Evolutionary conservation across 768 basidiomycete species (phyloP), one percentile per base, ranked within the genome.

Genomic region (Scleroderma citrinum): DNA sequence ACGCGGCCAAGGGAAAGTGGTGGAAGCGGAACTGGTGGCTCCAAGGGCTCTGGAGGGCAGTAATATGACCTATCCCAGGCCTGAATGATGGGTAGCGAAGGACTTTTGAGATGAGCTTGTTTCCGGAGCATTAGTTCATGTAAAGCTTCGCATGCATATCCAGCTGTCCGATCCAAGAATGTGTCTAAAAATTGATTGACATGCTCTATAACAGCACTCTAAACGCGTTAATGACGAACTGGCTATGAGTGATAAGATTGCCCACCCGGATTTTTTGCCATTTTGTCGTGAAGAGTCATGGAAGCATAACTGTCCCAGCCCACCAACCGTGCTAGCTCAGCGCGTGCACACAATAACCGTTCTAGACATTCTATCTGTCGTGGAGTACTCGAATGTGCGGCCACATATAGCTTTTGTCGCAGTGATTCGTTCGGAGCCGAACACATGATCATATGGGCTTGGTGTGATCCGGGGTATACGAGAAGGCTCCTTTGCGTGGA

Each of bases 11-110:
- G 77, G 2, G 92, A 92, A 53, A 92, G 76, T 24, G 82, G 76
- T 24, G 83, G 81, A 52, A 91, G 70, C 52, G 87, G 68, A 65
- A 87, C 71, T 48, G 87, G 81, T 23, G 91, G 86, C 12, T 83
- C 78, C 24, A 84, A 83, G 11, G 82, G 80, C 65, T 88, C 83
- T 4, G 83, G 83, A 1, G 87, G 85, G 49, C 90, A 87, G 66
- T 92, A 97, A 63, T 85, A 95, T 56, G 97, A 94, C 56, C 93
- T 78, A 68, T 98, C 96, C 96, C 96, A 99, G n/a, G 92, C 85
- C 55, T 95, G 80, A 44, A 98, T 80, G 20, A 71, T 70, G 37
- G 87, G 87, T 40, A 78, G 69, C 19, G 74, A 68, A 0, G 75
- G 69, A 2, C 81, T 73, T 19, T 72, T 68, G 24, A 92, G 78